Evolutionary conservation across 2,329 filamentous ascomycete genomes (phyloP), one percentile per base, ranked within the genome.

Genomic region (Verticillium nubilum): DNA sequence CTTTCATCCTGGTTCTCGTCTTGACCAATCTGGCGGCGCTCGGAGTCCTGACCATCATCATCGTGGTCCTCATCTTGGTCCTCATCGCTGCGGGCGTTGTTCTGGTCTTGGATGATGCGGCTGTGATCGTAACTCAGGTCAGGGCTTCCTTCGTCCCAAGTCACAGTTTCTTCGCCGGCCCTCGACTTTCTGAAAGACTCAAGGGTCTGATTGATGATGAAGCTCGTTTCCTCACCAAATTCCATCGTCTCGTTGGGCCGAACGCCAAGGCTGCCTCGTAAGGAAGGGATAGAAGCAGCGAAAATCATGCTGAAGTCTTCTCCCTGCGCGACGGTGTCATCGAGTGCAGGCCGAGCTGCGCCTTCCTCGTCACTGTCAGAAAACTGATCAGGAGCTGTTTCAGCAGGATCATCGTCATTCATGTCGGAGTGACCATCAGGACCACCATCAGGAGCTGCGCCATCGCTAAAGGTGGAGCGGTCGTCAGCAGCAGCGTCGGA

Each of bases 301-400:
- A 81, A 81, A 59, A 85, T 85, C 81, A 85, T 85, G 67, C 82
- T 85, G 62, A 85, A 85, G 42, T 81, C 80, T 61, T 85, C 82
- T 17, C 73, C 77, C n/a, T 80, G 75, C 4, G 75, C 74, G 54
- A 80, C 74, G 0, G 75, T 81, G 56, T 82, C 73, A 31, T 75
- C 73, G 52, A 58, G 62, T 47, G 52, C 25, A n/a, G 27, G 52
- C 25, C 52, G 25, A 5, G 57, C 35, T 17, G 57, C 50, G 26
- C 60, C 60, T 19, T 54, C 62, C 15, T 29, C 55, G 23, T 62
- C 62, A 27, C 56, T 55, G 3, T 58, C 62, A 2, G 59, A 47
- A 12, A 47, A 47, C 4, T 47, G 17, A 10, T 47, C 17, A 12
- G 19, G n/a, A 13, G 7, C 19, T 23, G 42, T n/a, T 4, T 47